Evolutionary conservation across 805 yeast species (phyloP).

Genomic region (Osmozyma mogii): DNA sequence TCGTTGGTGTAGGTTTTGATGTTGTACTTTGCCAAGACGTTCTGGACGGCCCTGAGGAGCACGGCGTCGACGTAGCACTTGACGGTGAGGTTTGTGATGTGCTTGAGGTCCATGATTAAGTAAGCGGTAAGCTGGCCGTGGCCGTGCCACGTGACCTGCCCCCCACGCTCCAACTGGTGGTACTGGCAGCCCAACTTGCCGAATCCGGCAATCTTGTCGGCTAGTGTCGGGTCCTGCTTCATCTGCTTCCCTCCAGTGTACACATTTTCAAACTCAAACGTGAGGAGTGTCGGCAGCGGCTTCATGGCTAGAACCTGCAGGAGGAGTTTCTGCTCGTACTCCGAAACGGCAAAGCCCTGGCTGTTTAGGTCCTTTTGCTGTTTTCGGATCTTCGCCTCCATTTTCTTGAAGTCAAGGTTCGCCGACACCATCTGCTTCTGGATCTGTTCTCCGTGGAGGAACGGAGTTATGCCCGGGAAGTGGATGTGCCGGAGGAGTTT

Average conservation of each 20-base stretch:
- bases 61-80: constrained; percentile 56
- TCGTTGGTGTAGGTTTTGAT: constrained; percentile 46
- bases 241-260: constrained; percentile 91
- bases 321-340: constrained; percentile 40
- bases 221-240: constrained; percentile 38
- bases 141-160: constrained; percentile 95
- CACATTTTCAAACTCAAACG: constrained; percentile 80
- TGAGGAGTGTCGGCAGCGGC: constrained; percentile 61
- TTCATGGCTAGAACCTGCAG: constrained; percentile 34
- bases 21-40: constrained; percentile 30
- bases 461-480: constrained; percentile 33
- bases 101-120: constrained; percentile 56
- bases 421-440: constrained; percentile 52
- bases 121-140: constrained; percentile 90
- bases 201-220: constrained; percentile 18
- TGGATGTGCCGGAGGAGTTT: constrained; percentile 33
- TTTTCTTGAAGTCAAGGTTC: constrained; percentile 47
- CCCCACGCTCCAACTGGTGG: constrained; percentile 84
- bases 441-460: constrained; percentile 42
- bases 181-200: constrained; percentile 45
- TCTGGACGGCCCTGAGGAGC: constrained; percentile 52
- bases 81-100: constrained; percentile 48
- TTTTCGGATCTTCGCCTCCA: constrained; percentile 40
- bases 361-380: constrained; percentile 30
- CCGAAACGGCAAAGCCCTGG: constrained; percentile 35